Conservation (phyloP, 2,329 filamentous ascomycete species). For the Aspergillus vadensis region DNA sequence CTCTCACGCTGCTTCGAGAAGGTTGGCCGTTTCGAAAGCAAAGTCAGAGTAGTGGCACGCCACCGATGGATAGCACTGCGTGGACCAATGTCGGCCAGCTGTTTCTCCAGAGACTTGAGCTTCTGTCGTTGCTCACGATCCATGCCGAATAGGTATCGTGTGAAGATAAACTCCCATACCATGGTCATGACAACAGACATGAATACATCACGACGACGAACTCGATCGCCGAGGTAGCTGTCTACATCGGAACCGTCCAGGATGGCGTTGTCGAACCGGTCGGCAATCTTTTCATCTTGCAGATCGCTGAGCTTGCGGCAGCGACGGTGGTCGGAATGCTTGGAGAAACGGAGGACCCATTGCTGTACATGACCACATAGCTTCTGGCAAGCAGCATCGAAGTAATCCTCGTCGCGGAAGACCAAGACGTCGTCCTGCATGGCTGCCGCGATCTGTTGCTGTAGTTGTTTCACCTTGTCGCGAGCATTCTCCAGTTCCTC, state of each 20-base stretch:
- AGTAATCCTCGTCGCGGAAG: conserved; percentile 88
- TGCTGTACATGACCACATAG: conserved; percentile 95
- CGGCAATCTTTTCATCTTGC: conserved; percentile 88
- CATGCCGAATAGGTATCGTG: conserved; percentile 97
- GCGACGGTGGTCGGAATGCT: conserved; percentile 89
- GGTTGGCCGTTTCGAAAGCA: conserved; percentile 76
- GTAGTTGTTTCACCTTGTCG: conserved; percentile 61
- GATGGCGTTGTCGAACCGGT: conserved; percentile 90
- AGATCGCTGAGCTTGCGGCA: conserved; percentile 83
- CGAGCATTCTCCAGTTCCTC: conserved; percentile 73
- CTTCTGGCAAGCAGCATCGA: conserved; percentile 89
- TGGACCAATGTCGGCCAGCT: conserved; percentile 83
- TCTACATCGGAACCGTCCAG: conserved; percentile 94
- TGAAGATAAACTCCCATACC: conserved; percentile 99
- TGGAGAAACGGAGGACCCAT: conserved; percentile 97
- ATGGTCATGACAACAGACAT: conserved; percentile 99
- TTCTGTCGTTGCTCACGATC: conserved; percentile 97
- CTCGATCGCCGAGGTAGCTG: conserved; percentile 80
- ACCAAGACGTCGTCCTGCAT: conserved; percentile 73
- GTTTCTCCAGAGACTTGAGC: conserved; percentile 92
- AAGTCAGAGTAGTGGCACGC: conserved; percentile 90
- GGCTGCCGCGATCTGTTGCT: conserved; percentile 60
- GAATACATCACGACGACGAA: conserved; percentile 88
- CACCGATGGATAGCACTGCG: conserved; percentile 89
- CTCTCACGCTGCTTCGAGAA: conserved; percentile 81